Base-by-base conservation (phyloP, 768 basidiomycete genomes). In the Boletus vermiculosoides region DNA sequence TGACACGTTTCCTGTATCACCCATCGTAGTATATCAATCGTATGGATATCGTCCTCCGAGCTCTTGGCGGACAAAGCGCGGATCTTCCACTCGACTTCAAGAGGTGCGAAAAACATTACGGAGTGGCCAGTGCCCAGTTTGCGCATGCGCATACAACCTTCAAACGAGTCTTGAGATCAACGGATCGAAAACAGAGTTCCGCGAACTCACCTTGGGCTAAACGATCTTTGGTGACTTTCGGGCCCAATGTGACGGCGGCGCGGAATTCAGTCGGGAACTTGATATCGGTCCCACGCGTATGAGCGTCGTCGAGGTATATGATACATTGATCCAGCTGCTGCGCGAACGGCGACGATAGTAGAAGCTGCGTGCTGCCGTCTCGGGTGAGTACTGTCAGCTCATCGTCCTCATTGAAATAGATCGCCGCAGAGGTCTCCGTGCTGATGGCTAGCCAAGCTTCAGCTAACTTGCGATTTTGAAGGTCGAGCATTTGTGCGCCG, bases 221-320 rank as follows among this genome's bases (percentile, higher is more conserved):
- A 45, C 77, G 71, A 68, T 84, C 83, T 55, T 83, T 83, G 0
- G 77, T 80, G 9, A 83, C 66, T 40, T 76, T 80, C 5, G 77
- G 77, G 0, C 82, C 83, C 2, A 83, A 34, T 1, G 60, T 61
- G 28, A 61, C 47, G 1, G 60, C 60, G 5, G 61, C 55, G 1
- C 61, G 55, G 36, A 68, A 75, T 18, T 69, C 55, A 1, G 20
- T 54, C 0, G 83, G 82, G 33, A 84, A 68, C 42, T 77, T 83
- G 15, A 83, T 66, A 54, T 83, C 82, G 0, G 82, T 84, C 6
- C 82, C 82, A 13, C 67, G 40, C 2, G 67, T 67, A 55, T 83
- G 82, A 0, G 79, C 78, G 49, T 83, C 82, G 45, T 83, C 82
- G 0, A 83, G 76, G 58, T 83, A 83, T 2, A 83, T 61, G 5